These are phyloP conservation scores for Mycena rosella DNA, from an alignment of 768 basidiomycete genomes.

Conservation along the genomic window DNA sequence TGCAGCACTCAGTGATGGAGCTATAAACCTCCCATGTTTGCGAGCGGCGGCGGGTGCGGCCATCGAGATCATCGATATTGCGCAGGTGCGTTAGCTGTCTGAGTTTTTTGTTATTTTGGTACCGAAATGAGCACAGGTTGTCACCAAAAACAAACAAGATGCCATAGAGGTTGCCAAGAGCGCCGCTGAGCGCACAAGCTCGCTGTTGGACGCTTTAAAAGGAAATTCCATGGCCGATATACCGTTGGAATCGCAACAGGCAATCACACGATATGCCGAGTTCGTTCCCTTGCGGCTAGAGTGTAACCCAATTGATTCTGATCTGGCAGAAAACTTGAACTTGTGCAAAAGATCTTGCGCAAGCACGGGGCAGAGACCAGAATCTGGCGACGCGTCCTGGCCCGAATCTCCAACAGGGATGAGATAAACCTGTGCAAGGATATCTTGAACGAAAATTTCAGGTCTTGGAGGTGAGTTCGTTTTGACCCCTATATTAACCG, in stretches of 20 bases:
- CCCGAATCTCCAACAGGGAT: slow-evolving; percentile 1
- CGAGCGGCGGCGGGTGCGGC: neutral
- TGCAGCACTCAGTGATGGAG: slow-evolving; percentile 7
- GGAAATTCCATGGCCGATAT: slow-evolving; percentile 12
- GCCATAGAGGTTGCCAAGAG: slow-evolving; percentile 13
- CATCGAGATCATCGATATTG: slow-evolving; percentile 22
- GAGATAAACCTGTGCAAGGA: slow-evolving; percentile 17
- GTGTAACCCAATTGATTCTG: neutral
- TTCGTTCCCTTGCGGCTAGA: neutral
- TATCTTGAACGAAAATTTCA: slow-evolving; percentile 14
- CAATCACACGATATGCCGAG: slow-evolving; percentile 7
- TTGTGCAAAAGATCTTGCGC: slow-evolving; percentile 3
- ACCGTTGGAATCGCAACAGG: neutral
- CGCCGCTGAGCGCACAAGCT: slow-evolving; percentile 12
- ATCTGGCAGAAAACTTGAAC: slow-evolving; percentile 10
- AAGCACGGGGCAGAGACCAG: neutral
- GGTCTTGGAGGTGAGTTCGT: neutral
- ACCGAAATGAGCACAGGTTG: neutral
- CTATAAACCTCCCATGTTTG: neutral
- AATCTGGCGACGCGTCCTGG: neutral
- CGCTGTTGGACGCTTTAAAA: slow-evolving; percentile 17
- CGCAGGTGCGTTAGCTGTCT: slow-evolving; percentile 11
- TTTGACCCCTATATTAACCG: neutral
- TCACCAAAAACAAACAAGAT: slow-evolving; percentile 20
- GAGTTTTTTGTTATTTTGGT: neutral